Conservation (phyloP, 108 stramenopile species). For the Parmales sp. region DNA sequence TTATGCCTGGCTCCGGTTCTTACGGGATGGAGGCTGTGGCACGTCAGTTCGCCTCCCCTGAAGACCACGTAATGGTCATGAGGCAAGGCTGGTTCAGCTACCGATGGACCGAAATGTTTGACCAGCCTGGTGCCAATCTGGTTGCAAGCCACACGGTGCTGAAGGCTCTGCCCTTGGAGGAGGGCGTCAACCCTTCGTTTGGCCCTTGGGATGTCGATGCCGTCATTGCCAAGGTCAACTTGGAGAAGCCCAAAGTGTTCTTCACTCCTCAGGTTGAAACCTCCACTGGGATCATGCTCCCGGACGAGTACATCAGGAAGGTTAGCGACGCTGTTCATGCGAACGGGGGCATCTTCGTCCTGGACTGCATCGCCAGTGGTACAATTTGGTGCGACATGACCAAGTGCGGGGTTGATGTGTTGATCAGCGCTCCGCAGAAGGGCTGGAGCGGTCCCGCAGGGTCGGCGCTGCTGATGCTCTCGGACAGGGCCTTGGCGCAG, state of each 20-base stretch:
- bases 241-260: conserved; percentile 68
- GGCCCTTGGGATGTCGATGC: conserved; percentile 72
- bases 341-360: conserved; percentile 75
- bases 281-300: conserved; percentile 76
- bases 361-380: conserved; percentile 84
- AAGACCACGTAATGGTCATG: conserved; percentile 73
- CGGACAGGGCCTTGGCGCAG: conserved; percentile 50
- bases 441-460: conserved; percentile 88
- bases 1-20: conserved; percentile 71
- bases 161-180: conserved; percentile 55
- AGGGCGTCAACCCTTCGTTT: conserved; percentile 48
- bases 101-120: conserved; percentile 89
- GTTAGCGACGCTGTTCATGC: conserved; percentile 66
- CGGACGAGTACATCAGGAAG: conserved; percentile 76
- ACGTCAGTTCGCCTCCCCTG: conserved; percentile 68
- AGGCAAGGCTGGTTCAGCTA: conserved; percentile 84
- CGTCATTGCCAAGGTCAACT: conserved; percentile 59
- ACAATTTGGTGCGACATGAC: conserved; percentile 89
- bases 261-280: conserved; percentile 88
- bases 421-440: conserved; percentile 86
- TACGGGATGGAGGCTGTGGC: conserved; percentile 54
- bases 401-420: conserved; percentile 72
- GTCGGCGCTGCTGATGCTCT: conserved; percentile 70
- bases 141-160: conserved; percentile 52
- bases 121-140: conserved; percentile 1